Evolutionary conservation across 108 stramenopile species (phyloP).

Genomic region (Nitzschia sp.): DNA sequence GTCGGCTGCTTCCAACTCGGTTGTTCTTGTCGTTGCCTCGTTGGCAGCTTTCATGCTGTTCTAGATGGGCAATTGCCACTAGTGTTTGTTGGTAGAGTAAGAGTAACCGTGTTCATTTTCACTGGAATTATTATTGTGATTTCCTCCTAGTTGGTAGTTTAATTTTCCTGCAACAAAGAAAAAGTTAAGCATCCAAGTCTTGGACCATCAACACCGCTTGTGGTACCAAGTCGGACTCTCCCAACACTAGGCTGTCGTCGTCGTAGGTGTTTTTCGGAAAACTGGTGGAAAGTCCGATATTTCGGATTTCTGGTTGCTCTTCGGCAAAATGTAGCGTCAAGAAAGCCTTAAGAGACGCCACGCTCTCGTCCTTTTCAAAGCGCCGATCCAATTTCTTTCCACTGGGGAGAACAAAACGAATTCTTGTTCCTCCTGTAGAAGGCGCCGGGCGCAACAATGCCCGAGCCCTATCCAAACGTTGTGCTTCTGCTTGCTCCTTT

Average conservation of each 20-base stretch:
- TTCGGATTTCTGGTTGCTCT: slow-evolving; percentile 40
- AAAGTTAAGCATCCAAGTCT: slow-evolving; percentile 77
- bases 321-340: slow-evolving; percentile 73
- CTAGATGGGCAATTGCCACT: not conserved
- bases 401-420: slow-evolving; percentile 76
- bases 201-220: slow-evolving; percentile 88
- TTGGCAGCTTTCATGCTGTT: not conserved
- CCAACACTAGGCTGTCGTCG: slow-evolving; percentile 50
- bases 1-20: not conserved
- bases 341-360: slow-evolving; percentile 65
- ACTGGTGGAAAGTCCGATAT: slow-evolving; percentile 67
- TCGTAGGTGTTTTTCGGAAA: slow-evolving; percentile 69
- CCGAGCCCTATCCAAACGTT: slow-evolving; percentile 48
- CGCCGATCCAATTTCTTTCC: slow-evolving; percentile 76
- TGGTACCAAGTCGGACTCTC: slow-evolving; percentile 66
- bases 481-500: slow-evolving; percentile 38
- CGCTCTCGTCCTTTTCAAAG: slow-evolving; percentile 58
- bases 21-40: not conserved
- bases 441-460: slow-evolving; percentile 38
- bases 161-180: too few species aligned
- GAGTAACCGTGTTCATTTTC: too few species aligned
- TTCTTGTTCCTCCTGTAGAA: slow-evolving; percentile 36
- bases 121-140: too few species aligned
- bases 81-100: too few species aligned
- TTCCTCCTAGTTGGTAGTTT: too few species aligned